Base-by-base conservation (phyloP, 306 rosid species). In the Acacia crassicarpa region DNA sequence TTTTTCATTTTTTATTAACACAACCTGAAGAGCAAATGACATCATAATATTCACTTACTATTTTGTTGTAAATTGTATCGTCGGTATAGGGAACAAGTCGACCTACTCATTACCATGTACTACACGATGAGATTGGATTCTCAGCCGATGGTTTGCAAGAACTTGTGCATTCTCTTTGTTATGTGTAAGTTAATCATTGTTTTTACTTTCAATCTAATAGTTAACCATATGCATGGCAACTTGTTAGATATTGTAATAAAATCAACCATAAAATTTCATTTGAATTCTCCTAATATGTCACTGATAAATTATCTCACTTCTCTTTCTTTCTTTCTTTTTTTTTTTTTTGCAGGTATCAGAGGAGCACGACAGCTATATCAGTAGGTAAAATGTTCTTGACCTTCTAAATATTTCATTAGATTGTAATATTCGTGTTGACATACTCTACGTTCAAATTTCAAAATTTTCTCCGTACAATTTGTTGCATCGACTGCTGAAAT, bases 311-410 rank as follows among this genome's bases (percentile, higher is more conserved):
- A 1, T 35, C 6, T 56, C 38, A 9, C 22, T 48, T 45, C 68
- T 2, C n/a, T n/a, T n/a, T n/a, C n/a, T n/a, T n/a, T n/a, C n/a
- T n/a, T n/a, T n/a, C n/a, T n/a, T n/a, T 32, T 32, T 32, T 30
- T 9, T 40, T 30, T 54, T 66, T 0, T 27, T 14, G 33, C 84
- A 84, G 88, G 35, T 81, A 72, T 30, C 88, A 84, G 59, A 87
- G 84, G 67, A 84, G 90, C 79, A 87, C 90, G 46, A 79, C 75
- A 62, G 88, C 90, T 19, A 44, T 84, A 72, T 87, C 90, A 72
- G 32, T 87, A 41, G 88, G 90, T 87, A 79, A 46, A 14, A 25
- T 43, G 45, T 73, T 19, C 13, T 15, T 5, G 19, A 20, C 30
- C 38, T 54, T 71, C n/a, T 22, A 32, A 22, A 9, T 65, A 30